Evolutionary conservation across 2,329 filamentous ascomycete genomes (phyloP), one percentile per base, ranked within the genome.

Genomic region (Claviceps cyperi): DNA sequence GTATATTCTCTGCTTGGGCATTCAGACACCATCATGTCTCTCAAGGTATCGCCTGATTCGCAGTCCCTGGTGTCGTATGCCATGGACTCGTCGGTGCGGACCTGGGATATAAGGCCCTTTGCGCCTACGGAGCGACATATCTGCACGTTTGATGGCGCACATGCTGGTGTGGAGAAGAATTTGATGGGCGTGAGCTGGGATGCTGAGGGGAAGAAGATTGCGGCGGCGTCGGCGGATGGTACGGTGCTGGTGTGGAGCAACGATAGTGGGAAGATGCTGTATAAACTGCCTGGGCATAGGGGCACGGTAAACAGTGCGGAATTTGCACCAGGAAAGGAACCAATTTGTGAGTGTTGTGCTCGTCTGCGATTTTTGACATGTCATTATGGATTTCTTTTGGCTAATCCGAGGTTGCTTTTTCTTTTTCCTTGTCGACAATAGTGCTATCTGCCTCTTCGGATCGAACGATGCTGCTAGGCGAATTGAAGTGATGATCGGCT

Each of bases 61-160:
- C 90, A 96, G 65, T 85, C 84, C 0, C 75, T 98, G 3, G 72
- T 96, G 4, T 97, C 91, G 2, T 92, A 94, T 60, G 84, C 88
- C 7, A 92, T 96, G 74, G 92, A 98, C 66, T 89, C 86, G 19
- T 95, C 91, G 0, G 92, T 90, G 38, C 79, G 86, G 59, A 96
- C 90, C 17, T 98, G 92, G 92, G 91, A 98, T 63, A 86, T 98
- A 48, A 78, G 91, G 57, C 91, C 92, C 0, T 98, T 97, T 68
- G 91, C 92, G 6, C 88, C 92, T 0, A 81, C 84, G 0, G 86
- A 96, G 63, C 77, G 92, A 56, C 82, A 87, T 53, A 80, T 97
- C 52, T 80, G 81, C 60, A 94, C 87, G 0, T 95, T 92, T 64
- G 91, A 97, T 59, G 92, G 92, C n/a, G 91, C 91, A 0, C 83